These are phyloP conservation scores for Neurospora discreta DNA, from an alignment of 495 filamentous ascomycete species.

Conservation along the genomic window DNA sequence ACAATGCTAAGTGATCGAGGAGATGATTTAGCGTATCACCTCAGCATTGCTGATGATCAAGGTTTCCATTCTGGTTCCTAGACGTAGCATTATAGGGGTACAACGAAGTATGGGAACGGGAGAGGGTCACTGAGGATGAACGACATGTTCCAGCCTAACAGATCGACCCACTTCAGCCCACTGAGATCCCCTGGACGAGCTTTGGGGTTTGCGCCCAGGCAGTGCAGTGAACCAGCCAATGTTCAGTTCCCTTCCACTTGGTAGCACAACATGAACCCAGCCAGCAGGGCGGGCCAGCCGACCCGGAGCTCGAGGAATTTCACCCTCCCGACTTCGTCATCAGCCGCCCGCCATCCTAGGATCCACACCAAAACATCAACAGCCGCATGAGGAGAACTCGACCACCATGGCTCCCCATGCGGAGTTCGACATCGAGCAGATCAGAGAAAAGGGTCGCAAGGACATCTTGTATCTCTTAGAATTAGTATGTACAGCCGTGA, in stretches of 20 bases:
- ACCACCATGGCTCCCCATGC: conserved; percentile 53
- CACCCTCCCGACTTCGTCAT: conserved; percentile 1
- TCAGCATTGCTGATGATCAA: background rate
- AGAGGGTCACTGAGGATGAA: background rate
- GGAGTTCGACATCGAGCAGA: conserved; percentile 68
- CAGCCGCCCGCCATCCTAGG: conserved; percentile 1
- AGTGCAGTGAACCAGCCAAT: background rate
- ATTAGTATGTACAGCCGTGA: conserved; percentile 62
- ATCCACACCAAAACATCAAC: conserved; percentile 5
- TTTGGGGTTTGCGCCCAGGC: background rate
- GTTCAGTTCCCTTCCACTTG: too few species aligned
- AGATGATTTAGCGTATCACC: background rate
- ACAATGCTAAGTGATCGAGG: background rate
- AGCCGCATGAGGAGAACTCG: conserved; percentile 34
- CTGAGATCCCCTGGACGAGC: background rate
- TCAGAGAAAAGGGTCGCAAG: conserved; percentile 72
- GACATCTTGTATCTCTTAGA: conserved; percentile 80
- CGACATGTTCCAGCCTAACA: background rate
- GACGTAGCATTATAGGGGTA: background rate
- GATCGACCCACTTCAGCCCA: background rate
- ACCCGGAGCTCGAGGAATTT: background rate
- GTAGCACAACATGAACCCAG: background rate
- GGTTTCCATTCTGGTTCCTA: background rate
- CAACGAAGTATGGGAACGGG: background rate
- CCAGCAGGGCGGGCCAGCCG: background rate